Evolutionary conservation across 805 yeast genomes (phyloP).

Genomic region (Tetrapisispora taiwanensis): DNA sequence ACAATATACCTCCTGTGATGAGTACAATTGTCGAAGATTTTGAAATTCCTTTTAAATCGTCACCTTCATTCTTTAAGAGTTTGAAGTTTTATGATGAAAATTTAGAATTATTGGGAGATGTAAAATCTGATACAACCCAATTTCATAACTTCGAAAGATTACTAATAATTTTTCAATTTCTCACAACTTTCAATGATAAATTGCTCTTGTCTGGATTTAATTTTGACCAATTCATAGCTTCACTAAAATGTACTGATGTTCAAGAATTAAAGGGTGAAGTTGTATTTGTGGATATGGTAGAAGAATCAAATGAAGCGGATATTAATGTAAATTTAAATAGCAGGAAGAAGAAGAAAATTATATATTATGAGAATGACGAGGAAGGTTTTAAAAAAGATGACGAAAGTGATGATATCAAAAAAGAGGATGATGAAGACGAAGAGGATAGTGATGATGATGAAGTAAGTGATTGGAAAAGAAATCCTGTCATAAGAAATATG

Average conservation of each 20-base stretch:
- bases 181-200: conserved; percentile 21
- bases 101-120: conserved; percentile 12
- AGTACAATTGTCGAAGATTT: conserved; percentile 23
- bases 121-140: neutral
- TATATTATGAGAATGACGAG: neutral
- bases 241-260: conserved; percentile 24
- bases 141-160: conserved; percentile 17
- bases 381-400: neutral
- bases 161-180: conserved; percentile 24
- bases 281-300: conserved; percentile 9
- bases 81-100: conserved; percentile 15
- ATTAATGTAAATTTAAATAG: neutral
- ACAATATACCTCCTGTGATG: neutral
- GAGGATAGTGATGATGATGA: neutral
- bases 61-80: conserved; percentile 13
- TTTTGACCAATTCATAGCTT: conserved; percentile 23
- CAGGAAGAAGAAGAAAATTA: neutral
- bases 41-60: conserved; percentile 17
- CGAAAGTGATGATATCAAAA: neutral
- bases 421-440: neutral
- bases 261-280: conserved; percentile 22
- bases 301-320: neutral
- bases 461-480: conserved; percentile 20
- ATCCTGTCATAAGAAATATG: conserved; percentile 11
- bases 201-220: conserved; percentile 20